Evolutionary conservation across 495 filamentous ascomycete species (phyloP).

Genomic region (Aspergillus bertholletiae): DNA sequence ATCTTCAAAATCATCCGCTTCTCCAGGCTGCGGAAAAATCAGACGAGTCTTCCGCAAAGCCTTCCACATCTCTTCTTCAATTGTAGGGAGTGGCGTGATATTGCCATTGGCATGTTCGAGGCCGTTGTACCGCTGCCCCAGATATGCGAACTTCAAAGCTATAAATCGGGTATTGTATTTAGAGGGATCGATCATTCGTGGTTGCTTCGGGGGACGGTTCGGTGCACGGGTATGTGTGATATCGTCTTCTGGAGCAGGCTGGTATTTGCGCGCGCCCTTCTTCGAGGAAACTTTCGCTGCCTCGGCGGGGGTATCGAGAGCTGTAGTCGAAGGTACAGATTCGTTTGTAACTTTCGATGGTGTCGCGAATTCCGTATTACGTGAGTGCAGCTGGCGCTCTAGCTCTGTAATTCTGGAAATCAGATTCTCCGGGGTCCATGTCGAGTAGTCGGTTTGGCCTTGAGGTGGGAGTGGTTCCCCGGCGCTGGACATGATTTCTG

Average conservation of each 20-base stretch:
- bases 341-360: background rate
- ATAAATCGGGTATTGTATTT: constrained; percentile 81
- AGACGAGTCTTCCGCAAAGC: constrained; percentile 75
- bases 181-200: constrained; percentile 64
- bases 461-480: constrained; percentile 3
- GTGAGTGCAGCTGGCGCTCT: constrained; percentile 56
- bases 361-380: constrained; percentile 39
- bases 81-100: constrained; percentile 64
- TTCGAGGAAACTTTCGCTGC: background rate
- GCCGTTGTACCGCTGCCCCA: constrained; percentile 86
- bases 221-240: constrained; percentile 23
- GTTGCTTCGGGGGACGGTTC: constrained; percentile 29
- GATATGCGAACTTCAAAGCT: constrained; percentile 90
- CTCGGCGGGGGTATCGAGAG: background rate
- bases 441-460: constrained; percentile 42
- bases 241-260: constrained; percentile 13
- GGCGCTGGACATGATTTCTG: constrained; percentile 10
- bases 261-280: background rate
- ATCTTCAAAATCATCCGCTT: constrained; percentile 28
- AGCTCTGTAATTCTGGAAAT: constrained; percentile 62
- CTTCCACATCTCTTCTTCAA: constrained; percentile 91
- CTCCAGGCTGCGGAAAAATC: constrained; percentile 63
- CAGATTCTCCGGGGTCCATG: constrained; percentile 64
- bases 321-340: background rate
- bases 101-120: constrained; percentile 76